A percentile compares a stretch with the other conserved stretches of the same genome.
Evolutionary conservation across 225 moss, liverwort and hornwort genomes (phyloP).

Genomic region (Climacium dendroides): DNA sequence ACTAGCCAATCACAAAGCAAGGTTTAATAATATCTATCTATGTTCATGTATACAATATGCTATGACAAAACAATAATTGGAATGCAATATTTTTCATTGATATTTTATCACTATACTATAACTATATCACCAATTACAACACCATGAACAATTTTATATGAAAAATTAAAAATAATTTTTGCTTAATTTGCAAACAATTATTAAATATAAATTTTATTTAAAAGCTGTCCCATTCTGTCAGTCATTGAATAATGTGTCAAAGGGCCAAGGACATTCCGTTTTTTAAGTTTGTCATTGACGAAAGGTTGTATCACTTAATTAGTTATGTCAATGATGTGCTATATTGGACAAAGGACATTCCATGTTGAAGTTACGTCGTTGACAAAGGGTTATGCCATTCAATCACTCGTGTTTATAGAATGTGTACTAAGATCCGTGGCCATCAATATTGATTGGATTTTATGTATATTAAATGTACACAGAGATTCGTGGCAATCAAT

Average conservation of each 20-base stretch:
- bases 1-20: neutral
- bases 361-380: accelerated
- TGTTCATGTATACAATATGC: neutral
- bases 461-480: neutral
- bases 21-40: neutral
- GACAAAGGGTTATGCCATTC: neutral
- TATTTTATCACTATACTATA: neutral
- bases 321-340: neutral
- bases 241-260: neutral
- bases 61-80: neutral
- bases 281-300: accelerated
- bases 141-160: neutral
- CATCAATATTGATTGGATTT: neutral
- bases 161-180: neutral
- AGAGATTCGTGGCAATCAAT: accelerated
- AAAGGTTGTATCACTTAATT: neutral
- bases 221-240: accelerated
- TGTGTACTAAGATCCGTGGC: accelerated
- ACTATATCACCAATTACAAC: neutral
- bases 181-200: neutral
- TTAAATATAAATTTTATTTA: too few species aligned
- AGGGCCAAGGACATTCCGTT: accelerated
- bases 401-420: too few species aligned
- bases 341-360: neutral
- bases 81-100: neutral